Base-by-base conservation (phyloP, 495 filamentous ascomycete genomes). In the Cercophora newfieldiana region DNA sequence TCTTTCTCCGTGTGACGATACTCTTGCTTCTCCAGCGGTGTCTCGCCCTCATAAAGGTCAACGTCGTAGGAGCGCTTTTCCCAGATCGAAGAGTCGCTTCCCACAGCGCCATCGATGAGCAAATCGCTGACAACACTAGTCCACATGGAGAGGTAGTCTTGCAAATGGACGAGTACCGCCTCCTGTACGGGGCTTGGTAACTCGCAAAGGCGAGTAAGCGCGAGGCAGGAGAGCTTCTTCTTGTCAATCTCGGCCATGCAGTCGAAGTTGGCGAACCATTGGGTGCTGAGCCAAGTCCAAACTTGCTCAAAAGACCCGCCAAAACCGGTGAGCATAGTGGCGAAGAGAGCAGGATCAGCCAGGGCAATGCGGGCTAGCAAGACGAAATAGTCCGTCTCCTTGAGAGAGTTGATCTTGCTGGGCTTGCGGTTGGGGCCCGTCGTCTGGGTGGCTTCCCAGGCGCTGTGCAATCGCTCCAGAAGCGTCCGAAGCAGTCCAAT, bases 211-310 rank as follows among this genome's bases (percentile, higher is more conserved):
- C 89, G 86, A 8, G 95, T 96, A 22, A 97, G 83, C 6, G 87
- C 94, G 2, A 99, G 83, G 54, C 85, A 88, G 67, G 89, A 90
- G 12, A 97, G 82, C 77, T 99, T 99, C 77, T 90, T 87, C 49
- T 88, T 84, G 31, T 84, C 87, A 4, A 86, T 80, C 74, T 92
- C 87, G 48, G 85, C 88, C 75, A 96, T 92, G 73, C 86, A 89
- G 70, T 95, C 91, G 69, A 96, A 91, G 69, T 94, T 89, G 37
- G 78, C 76, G 78, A 97, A 96, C 95, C 95, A 99, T 75, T 96
- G 93, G 0, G 83, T 80, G 48, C 92, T 76, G 29, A 98, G 81
- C 93, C 93, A 97, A 49, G 89, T 77, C 66, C 83, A 85, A 26
- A 84, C 79, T 37, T 88, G 83, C 2, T 82, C 76, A 19, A 77